phyloP scores from a whole-genome alignment of 805 yeast genomes.

The Starmerella vaccinii region DNA sequence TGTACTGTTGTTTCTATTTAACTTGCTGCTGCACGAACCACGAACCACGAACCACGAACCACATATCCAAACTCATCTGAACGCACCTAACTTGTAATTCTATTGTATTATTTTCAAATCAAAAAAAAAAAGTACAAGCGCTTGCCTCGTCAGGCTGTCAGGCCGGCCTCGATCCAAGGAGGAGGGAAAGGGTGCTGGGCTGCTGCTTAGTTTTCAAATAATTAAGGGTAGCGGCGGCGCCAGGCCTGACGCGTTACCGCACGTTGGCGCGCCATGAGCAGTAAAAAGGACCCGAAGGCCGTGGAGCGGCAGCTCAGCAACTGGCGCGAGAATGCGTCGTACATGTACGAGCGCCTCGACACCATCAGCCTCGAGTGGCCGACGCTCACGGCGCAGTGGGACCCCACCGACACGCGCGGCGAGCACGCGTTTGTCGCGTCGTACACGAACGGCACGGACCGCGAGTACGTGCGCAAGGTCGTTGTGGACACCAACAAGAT shows the following conservation, averaged over 20 bases:
- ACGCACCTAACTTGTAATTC: too few relatives aligned
- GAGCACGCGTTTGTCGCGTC: constrained; percentile 20
- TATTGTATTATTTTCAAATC: too few relatives aligned
- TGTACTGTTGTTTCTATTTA: too few relatives aligned
- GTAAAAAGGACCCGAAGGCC: constrained; percentile 1
- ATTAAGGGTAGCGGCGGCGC: not conserved
- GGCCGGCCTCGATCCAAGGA: too few relatives aligned
- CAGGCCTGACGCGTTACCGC: not conserved
- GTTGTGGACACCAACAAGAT: constrained; percentile 16
- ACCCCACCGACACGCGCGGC: constrained; percentile 7
- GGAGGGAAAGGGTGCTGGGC: too few relatives aligned
- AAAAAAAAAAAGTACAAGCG: too few relatives aligned
- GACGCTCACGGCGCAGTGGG: constrained; percentile 19
- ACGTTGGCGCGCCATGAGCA: not conserved
- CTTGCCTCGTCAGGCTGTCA: too few relatives aligned
- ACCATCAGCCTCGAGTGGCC: constrained; percentile 20
- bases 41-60: too few relatives aligned
- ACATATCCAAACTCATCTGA: too few relatives aligned
- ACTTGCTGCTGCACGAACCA: too few relatives aligned
- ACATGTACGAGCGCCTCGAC: constrained; percentile 21
- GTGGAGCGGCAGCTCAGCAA: constrained; percentile 15
- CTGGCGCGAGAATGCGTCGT: constrained; percentile 21
- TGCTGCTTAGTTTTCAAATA: not conserved
- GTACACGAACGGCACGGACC: constrained; percentile 16
- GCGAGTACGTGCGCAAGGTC: constrained; percentile 19